A percentile compares a stretch with the other conserved stretches of the same genome.
Evolutionary conservation across 2,329 filamentous ascomycete species (phyloP).

Genomic region (Reticulascus tulasneorum): DNA sequence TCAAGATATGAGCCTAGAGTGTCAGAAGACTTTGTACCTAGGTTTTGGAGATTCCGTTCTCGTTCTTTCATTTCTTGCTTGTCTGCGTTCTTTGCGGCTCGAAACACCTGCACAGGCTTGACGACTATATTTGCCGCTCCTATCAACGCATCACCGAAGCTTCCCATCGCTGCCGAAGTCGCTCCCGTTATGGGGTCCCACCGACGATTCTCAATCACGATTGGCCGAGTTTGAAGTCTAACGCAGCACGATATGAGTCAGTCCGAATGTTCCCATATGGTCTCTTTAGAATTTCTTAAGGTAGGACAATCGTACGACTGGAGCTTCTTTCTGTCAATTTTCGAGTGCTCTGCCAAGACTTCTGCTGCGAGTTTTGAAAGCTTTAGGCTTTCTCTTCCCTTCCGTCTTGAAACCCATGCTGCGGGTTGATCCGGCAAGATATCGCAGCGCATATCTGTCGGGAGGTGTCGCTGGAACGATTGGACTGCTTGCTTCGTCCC

Average conservation of each 20-base stretch:
- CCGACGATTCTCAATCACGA: slow-evolving; percentile 26
- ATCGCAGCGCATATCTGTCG: slow-evolving; percentile 27
- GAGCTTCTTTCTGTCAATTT: slow-evolving; percentile 26
- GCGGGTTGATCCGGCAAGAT: slow-evolving; percentile 42
- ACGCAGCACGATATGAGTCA: too few species aligned
- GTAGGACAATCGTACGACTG: not conserved
- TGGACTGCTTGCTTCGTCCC: slow-evolving; percentile 34
- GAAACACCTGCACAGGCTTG: slow-evolving; percentile 13
- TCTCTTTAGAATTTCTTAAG: rapidly evolving
- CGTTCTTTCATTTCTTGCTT: not conserved
- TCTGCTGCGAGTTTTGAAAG: slow-evolving; percentile 51
- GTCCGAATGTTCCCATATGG: too few species aligned
- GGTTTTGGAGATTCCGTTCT: not conserved
- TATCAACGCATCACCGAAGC: slow-evolving; percentile 8
- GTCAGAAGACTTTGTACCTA: slow-evolving; percentile 1
- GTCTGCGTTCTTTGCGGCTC: slow-evolving; percentile 2
- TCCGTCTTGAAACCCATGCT: slow-evolving; percentile 42
- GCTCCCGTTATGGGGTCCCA: slow-evolving; percentile 28
- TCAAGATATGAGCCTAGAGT: too few species aligned
- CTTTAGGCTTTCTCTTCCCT: slow-evolving; percentile 32
- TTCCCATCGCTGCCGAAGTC: slow-evolving; percentile 14
- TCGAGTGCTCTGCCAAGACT: slow-evolving; percentile 46
- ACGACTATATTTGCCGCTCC: slow-evolving; percentile 14
- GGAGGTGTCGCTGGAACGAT: slow-evolving; percentile 34
- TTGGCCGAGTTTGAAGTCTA: slow-evolving; percentile 37